A percentile compares a stretch with the other conserved stretches of the same genome.
Conservation (phyloP, 2,329 filamentous ascomycete genomes). For the Xylaria sp. region DNA sequence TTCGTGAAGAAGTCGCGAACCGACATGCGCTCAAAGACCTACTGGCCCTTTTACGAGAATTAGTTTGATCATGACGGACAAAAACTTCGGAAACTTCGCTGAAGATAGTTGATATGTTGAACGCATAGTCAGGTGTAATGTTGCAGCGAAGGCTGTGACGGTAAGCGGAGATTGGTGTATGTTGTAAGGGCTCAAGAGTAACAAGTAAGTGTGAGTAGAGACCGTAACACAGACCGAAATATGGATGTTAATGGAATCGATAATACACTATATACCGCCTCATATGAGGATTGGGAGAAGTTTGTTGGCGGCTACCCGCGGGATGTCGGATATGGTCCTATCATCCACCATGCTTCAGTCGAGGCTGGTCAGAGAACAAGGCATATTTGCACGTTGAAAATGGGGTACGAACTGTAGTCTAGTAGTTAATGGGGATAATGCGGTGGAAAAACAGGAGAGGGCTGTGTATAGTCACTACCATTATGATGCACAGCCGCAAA, state of each 20-base stretch:
- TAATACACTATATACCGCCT: not conserved
- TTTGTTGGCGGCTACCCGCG: slow-evolving; percentile 7
- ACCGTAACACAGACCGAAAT: not conserved
- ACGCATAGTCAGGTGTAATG: slow-evolving; percentile 5
- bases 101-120: not conserved
- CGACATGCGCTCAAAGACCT: not conserved
- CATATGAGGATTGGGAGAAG: slow-evolving; percentile 1
- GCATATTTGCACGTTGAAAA: not conserved
- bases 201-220: not conserved
- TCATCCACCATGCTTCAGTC: not conserved
- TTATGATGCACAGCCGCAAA: slow-evolving; percentile 1
- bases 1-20: slow-evolving; percentile 9
- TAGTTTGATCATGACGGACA: not conserved
- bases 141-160: slow-evolving; percentile 6
- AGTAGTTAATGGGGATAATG: not conserved
- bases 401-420: not conserved
- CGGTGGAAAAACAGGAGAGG: not conserved
- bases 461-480: not conserved
- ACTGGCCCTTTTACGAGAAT: slow-evolving; percentile 15
- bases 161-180: slow-evolving; percentile 13
- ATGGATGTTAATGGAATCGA: not conserved
- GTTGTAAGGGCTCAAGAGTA: not conserved
- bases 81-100: not conserved
- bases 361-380: not conserved
- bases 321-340: slow-evolving; percentile 8